phyloP scores from a whole-genome alignment of 2,329 filamentous ascomycete genomes.

The Aspergillus thermomutatus region DNA sequence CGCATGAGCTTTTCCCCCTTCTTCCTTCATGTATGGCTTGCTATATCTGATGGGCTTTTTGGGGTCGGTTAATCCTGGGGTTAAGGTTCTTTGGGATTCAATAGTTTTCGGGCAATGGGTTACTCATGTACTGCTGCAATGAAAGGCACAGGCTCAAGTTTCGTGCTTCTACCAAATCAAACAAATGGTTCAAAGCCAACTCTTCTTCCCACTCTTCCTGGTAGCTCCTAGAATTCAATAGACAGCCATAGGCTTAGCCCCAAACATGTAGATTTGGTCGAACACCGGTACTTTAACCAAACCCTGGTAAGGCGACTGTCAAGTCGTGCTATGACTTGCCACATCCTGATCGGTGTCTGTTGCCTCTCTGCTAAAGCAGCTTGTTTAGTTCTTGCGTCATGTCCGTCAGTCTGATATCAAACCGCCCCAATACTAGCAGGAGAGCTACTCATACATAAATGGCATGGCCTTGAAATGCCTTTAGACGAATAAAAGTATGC shows the following conservation, averaged over 20 bases:
- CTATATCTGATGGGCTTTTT: neutral
- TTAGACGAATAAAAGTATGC: neutral
- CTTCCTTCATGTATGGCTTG: neutral
- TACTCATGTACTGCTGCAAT: neutral
- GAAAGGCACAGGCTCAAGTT: neutral
- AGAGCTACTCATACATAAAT: neutral
- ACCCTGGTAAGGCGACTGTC: neutral
- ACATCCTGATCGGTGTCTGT: neutral
- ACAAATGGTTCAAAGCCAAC: neutral
- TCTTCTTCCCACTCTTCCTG: neutral
- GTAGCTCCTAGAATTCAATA: neutral
- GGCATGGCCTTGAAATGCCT: neutral
- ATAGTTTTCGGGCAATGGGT: neutral
- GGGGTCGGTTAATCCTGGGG: neutral
- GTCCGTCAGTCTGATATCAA: constrained; percentile 4
- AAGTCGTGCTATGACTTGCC: neutral
- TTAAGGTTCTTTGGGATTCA: neutral
- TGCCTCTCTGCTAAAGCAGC: neutral
- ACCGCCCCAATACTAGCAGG: neutral
- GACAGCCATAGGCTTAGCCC: neutral
- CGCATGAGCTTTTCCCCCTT: neutral
- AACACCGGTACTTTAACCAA: neutral
- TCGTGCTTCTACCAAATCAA: neutral
- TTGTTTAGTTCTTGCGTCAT: neutral
- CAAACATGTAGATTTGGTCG: neutral